Percentiles rank a stretch among this genome's conserved stretches.
Evolutionary conservation across 768 basidiomycete genomes (phyloP).

Genomic region (Trametes meyenii): DNA sequence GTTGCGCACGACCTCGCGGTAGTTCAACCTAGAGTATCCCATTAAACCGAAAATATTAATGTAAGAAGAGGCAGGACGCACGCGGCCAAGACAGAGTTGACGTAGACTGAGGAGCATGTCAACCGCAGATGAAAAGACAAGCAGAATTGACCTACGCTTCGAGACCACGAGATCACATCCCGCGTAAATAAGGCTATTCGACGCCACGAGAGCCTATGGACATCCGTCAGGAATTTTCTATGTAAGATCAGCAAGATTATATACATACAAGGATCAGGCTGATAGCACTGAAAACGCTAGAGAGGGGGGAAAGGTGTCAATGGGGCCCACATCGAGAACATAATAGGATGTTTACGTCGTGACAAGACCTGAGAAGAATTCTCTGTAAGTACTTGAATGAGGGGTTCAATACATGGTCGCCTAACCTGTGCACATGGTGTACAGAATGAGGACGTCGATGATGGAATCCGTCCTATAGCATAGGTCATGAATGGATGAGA

Average conservation of each 20-base stretch:
- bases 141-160: neutral
- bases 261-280: neutral
- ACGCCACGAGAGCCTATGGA: neutral
- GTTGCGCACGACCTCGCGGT: neutral
- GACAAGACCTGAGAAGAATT: neutral
- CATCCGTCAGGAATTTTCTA: neutral
- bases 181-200: neutral
- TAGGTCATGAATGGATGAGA: neutral
- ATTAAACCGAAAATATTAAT: neutral
- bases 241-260: neutral
- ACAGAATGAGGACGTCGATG: conserved; percentile 1
- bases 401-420: neutral
- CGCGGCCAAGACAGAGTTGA: neutral
- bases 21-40: neutral
- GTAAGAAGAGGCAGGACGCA: neutral
- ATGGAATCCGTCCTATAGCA: neutral
- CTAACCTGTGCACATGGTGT: neutral
- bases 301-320: neutral
- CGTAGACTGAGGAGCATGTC: neutral
- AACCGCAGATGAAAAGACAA: no score
- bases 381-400: neutral
- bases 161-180: neutral
- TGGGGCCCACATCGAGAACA: neutral
- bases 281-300: neutral
- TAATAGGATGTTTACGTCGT: neutral